Conservation (phyloP, 2,329 filamentous ascomycete genomes). For the Sporothrix inflata region DNA sequence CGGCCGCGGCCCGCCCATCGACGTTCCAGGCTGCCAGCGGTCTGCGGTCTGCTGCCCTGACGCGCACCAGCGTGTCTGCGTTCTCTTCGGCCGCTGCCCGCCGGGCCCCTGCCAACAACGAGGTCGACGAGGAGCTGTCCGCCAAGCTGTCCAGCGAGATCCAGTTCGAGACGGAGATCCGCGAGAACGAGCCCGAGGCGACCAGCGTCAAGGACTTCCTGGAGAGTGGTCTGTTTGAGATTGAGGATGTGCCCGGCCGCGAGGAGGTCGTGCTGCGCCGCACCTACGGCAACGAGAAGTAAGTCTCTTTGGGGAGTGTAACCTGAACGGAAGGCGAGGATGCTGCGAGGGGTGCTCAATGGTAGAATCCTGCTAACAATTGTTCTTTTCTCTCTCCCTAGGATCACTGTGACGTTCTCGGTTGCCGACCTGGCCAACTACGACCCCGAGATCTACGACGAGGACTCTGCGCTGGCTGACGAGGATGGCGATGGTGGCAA, state of each 20-base stretch:
- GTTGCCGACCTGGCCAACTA: slow-evolving; percentile 78
- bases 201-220: slow-evolving; percentile 85
- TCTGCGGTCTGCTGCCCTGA: slow-evolving; percentile 40
- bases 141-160: slow-evolving; percentile 86
- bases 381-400: slow-evolving; percentile 33
- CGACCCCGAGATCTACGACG: slow-evolving; percentile 61
- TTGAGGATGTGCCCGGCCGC: slow-evolving; percentile 79
- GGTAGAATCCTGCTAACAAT: neutral
- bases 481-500: slow-evolving; percentile 53
- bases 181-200: slow-evolving; percentile 71
- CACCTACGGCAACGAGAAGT: slow-evolving; percentile 87
- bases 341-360: no score
- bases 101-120: slow-evolving; percentile 45
- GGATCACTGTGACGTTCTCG: slow-evolving; percentile 75
- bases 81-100: slow-evolving; percentile 56
- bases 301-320: slow-evolving; percentile 43
- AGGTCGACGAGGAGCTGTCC: slow-evolving; percentile 77
- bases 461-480: slow-evolving; percentile 59
- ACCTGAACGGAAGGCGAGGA: neutral
- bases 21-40: slow-evolving; percentile 40
- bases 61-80: slow-evolving; percentile 38
- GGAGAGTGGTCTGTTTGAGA: slow-evolving; percentile 80
- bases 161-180: slow-evolving; percentile 80
- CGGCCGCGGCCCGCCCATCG: slow-evolving; percentile 8
- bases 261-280: slow-evolving; percentile 87